phyloP scores from a whole-genome alignment of 1,139 yeast genomes.

The Eremothecium coryli region DNA sequence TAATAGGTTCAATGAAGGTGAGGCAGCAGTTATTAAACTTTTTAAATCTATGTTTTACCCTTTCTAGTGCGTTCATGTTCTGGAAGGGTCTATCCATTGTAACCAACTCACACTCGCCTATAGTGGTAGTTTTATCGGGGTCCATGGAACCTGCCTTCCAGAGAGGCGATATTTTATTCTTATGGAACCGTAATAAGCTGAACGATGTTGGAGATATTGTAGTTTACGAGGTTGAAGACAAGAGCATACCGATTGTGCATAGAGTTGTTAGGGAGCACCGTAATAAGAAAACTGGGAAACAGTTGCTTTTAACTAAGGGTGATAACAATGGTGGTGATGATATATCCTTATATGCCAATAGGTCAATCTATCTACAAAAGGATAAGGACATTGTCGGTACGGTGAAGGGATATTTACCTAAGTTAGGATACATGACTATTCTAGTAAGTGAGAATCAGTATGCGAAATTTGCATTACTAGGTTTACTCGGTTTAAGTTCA shows the following conservation, averaged over 20 bases:
- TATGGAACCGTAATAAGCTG: conserved; percentile 71
- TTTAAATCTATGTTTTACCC: conserved; percentile 64
- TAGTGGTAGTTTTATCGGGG: conserved; percentile 93
- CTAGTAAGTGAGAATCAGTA: conserved; percentile 70
- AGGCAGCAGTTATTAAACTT: conserved; percentile 43
- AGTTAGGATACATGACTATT: conserved; percentile 83
- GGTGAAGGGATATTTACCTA: conserved; percentile 87
- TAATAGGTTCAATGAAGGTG: conserved; percentile 34
- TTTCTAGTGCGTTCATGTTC: conserved; percentile 82
- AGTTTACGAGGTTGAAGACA: conserved; percentile 79
- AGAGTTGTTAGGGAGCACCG: conserved; percentile 67
- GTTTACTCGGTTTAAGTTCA: conserved; percentile 25
- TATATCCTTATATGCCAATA: conserved; percentile 69
- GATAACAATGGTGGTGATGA: conserved; percentile 94
- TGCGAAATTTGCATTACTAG: conserved; percentile 27
- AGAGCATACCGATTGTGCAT: conserved; percentile 89
- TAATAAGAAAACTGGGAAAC: conserved; percentile 36
- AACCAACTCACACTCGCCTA: conserved; percentile 82
- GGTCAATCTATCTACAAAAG: conserved; percentile 68
- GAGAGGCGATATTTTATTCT: conserved; percentile 85
- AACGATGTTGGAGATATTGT: conserved; percentile 89
- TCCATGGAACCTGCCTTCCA: conserved; percentile 99
- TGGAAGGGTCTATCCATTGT: conserved; percentile 79
- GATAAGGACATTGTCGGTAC: conserved; percentile 76
- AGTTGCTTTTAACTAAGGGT: conserved; percentile 83